These are phyloP conservation scores for Russula griseocarnosa DNA, from an alignment of 768 basidiomycete species.

Conservation along the genomic window DNA sequence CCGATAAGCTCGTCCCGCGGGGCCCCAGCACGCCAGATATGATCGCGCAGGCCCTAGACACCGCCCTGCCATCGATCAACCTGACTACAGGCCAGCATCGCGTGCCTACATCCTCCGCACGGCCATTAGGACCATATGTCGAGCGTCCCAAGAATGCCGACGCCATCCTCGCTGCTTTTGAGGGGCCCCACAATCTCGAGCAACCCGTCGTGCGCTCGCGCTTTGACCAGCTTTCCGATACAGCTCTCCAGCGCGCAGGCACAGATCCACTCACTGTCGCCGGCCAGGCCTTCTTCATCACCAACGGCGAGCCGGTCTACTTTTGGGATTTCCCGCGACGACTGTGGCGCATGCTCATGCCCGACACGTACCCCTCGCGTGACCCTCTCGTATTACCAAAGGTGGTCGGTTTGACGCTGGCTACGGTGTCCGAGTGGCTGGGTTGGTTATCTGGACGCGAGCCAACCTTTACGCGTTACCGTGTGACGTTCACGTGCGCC, in stretches of 20 bases:
- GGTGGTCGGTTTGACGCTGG: slow-evolving; percentile 64
- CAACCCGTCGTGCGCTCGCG: slow-evolving; percentile 66
- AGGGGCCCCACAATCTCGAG: slow-evolving; percentile 43
- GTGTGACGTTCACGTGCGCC: slow-evolving; percentile 75
- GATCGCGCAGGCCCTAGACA: slow-evolving; percentile 40
- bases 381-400: slow-evolving; percentile 53
- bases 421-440: slow-evolving; percentile 68
- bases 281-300: slow-evolving; percentile 93
- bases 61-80: slow-evolving; percentile 57
- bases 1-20: slow-evolving; percentile 70
- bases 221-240: slow-evolving; percentile 74
- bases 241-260: slow-evolving; percentile 49
- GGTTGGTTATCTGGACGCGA: slow-evolving; percentile 71
- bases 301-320: slow-evolving; percentile 92
- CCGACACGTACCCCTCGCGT: slow-evolving; percentile 48
- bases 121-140: slow-evolving; percentile 80
- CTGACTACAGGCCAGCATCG: slow-evolving; percentile 60
- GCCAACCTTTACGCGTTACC: slow-evolving; percentile 80
- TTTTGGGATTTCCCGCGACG: slow-evolving; percentile 92
- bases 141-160: slow-evolving; percentile 55
- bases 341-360: slow-evolving; percentile 62
- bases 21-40: slow-evolving; percentile 41
- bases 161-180: slow-evolving; percentile 54
- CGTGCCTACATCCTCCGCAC: slow-evolving; percentile 74
- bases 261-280: slow-evolving; percentile 71